A percentile compares a stretch with the other conserved stretches of the same genome.
Evolutionary conservation across 257 asterid species (phyloP).

Genomic region (Solanum bulbocastanum): DNA sequence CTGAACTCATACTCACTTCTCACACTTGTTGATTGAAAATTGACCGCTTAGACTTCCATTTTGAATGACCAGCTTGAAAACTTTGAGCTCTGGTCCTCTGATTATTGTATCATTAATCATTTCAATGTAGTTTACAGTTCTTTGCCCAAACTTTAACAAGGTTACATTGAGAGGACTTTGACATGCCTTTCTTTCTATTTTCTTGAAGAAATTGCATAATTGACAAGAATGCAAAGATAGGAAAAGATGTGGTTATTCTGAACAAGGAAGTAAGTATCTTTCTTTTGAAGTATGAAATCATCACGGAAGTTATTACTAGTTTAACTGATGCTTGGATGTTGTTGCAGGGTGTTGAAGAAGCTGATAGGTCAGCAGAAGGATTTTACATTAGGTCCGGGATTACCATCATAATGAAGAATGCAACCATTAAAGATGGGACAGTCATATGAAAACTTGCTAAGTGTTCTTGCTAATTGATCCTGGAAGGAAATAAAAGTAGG

Average conservation of each 20-base stretch:
- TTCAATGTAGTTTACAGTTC: background rate
- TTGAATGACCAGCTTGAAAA: background rate
- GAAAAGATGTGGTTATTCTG: conserved; percentile 67
- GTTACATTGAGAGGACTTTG: background rate
- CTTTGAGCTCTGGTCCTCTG: background rate
- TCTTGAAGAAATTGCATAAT: conserved; percentile 69
- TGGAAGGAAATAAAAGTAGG: background rate
- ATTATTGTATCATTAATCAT: background rate
- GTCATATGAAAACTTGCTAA: conserved; percentile 41
- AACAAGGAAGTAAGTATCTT: conserved; percentile 73
- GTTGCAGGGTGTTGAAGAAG: conserved; percentile 69
- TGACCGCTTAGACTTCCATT: background rate
- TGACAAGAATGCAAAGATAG: conserved; percentile 94
- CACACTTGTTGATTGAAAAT: background rate
- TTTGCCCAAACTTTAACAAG: background rate
- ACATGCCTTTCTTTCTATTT: conserved; percentile 2
- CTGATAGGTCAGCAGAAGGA: conserved; percentile 65
- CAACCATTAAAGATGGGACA: conserved; percentile 73
- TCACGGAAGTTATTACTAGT: background rate
- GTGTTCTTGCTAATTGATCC: background rate
- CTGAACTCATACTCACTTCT: background rate
- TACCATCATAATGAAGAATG: conserved; percentile 67
- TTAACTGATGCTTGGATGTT: background rate
- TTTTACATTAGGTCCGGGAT: conserved; percentile 85
- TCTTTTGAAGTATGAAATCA: background rate